phyloP scores from a whole-genome alignment of 169 alveolate species.

The Eimeria necatrix region DNA sequence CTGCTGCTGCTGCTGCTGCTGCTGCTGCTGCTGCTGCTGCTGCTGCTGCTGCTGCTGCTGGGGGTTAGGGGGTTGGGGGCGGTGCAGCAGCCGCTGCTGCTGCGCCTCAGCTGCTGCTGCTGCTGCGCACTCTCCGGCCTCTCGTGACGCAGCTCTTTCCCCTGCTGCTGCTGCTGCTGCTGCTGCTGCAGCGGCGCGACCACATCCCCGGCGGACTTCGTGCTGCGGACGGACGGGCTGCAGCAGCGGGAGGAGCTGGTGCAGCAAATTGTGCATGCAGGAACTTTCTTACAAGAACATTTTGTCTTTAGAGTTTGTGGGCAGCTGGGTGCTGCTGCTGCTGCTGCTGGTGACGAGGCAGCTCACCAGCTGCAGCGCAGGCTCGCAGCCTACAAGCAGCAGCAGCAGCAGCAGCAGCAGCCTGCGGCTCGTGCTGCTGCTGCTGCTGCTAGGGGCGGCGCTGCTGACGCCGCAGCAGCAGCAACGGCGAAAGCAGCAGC shows the following conservation, averaged over 20 bases:
- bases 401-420: neutral
- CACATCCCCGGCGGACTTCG: conserved; percentile 51
- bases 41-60: conserved; percentile 18
- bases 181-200: conserved; percentile 69
- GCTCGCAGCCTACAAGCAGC: conserved; percentile 23
- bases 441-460: neutral
- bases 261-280: conserved; percentile 14
- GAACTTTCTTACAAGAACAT: conserved; percentile 69
- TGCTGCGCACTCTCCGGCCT: too few species aligned
- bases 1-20: neutral
- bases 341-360: too few species aligned
- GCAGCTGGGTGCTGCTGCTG: conserved; percentile 6
- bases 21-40: neutral
- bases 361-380: conserved; percentile 49
- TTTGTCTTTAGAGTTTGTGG: conserved; percentile 2
- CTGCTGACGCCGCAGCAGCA: neutral
- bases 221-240: conserved; percentile 46
- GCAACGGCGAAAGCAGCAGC: neutral
- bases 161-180: conserved; percentile 39
- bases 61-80: too few species aligned
- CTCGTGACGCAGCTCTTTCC: neutral
- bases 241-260: conserved; percentile 14
- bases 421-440: neutral
- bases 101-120: neutral
- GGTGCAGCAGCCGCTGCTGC: too few species aligned